phyloP scores from a whole-genome alignment of 2,329 filamentous ascomycete genomes.

The Monilinia laxa region DNA sequence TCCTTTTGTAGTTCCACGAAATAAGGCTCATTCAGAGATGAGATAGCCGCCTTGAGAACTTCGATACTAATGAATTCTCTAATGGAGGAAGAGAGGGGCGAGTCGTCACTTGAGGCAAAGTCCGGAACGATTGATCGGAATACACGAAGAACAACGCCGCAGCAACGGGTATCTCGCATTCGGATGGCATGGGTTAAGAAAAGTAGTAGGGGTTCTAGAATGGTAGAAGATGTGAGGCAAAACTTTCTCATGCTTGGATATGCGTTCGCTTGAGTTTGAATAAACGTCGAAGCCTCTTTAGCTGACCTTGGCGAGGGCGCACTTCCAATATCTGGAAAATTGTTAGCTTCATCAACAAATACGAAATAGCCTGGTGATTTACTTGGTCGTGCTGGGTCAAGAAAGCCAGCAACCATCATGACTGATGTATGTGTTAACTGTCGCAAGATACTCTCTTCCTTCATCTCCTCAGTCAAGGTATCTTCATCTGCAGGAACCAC shows the following conservation, averaged over 20 bases:
- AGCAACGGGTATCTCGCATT: conserved; percentile 87
- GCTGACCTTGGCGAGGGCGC: conserved; percentile 21
- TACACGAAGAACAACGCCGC: conserved; percentile 80
- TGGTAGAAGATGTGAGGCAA: conserved; percentile 71
- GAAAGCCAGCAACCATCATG: conserved; percentile 83
- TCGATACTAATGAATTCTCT: conserved; percentile 88
- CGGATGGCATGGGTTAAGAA: conserved; percentile 90
- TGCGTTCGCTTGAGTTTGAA: conserved; percentile 27
- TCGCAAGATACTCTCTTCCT: conserved; percentile 89
- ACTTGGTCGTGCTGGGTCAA: conserved; percentile 73
- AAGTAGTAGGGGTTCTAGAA: conserved; percentile 84
- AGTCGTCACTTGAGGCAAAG: conserved; percentile 59
- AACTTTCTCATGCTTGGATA: conserved; percentile 71
- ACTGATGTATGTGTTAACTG: conserved; percentile 92
- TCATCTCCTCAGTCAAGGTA: conserved; percentile 93
- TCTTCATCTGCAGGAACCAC: conserved; percentile 66
- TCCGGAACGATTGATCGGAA: conserved; percentile 81
- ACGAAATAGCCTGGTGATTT: conserved; percentile 40
- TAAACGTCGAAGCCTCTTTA: conserved; percentile 38
- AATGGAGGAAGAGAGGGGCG: conserved; percentile 56
- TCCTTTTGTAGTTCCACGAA: conserved; percentile 97
- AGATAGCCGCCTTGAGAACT: conserved; percentile 85
- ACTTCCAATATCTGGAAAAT: conserved; percentile 20
- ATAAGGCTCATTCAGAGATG: conserved; percentile 89
- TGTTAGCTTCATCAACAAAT: conserved; percentile 24